Evolutionary conservation across 2,329 filamentous ascomycete genomes (phyloP), one percentile per base, ranked within the genome.

Genomic region (Pyrenochaeta sp.): DNA sequence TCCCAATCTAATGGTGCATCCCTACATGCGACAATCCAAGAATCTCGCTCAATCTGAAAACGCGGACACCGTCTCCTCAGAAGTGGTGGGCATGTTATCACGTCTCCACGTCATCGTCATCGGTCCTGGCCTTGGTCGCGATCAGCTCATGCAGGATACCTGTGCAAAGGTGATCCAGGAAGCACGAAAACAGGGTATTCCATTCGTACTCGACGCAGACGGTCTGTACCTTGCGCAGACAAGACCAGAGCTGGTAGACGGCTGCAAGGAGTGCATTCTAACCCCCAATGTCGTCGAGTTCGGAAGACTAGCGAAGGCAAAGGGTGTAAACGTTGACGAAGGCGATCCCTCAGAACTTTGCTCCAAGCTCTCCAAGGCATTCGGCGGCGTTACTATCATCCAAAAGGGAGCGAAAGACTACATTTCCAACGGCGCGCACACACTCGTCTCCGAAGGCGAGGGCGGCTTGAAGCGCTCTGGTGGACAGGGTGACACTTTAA

Each of bases 201-300:
- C 93, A 0, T 87, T 98, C 59, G 92, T 99, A 6, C 80, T 99
- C 2, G 95, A 99, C 73, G 95, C 95, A 0, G 95, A 99, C 77
- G 94, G 92, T 0, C 81, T 99, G 27, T 86, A 88, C 60, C 79
- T 98, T 1, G 90, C 96, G 12, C 89, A 92, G 69, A 88, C 86
- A 30, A 81, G 89, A 49, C 93, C 93, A 0, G 88, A 88, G 34
- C 80, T 98, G 0, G 86, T 99, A 1, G 84, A 86, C 24, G 93
- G 93, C 0, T 98, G 94, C 80, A 84, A 83, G 46, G 86, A 91
- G 59, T 96, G 92, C 51, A 92, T 99, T 52, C 80, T 99, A 56
- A 99, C 95, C 42, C 95, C 95, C 1, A 99, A 99, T 64, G 90
- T 97, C 0, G 92, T 96, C 4, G 95, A 99, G 77, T 98, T 98